Evolutionary conservation across 2,329 filamentous ascomycete genomes (phyloP).

Genomic region (Cordyceps cateniannulata): DNA sequence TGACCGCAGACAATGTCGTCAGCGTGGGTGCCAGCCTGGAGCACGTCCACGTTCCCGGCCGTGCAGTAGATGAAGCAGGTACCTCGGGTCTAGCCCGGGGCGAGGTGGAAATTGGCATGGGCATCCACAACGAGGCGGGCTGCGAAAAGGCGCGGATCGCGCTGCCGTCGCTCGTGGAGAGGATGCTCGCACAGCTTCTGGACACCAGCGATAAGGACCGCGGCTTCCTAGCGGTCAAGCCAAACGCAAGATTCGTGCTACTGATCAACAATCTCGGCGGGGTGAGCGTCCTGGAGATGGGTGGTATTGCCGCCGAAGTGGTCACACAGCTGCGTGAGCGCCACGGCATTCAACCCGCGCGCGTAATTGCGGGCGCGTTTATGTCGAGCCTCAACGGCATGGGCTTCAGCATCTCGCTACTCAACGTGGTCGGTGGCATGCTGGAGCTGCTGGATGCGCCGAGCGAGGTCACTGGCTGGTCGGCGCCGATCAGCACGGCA

Average conservation of each 20-base stretch:
- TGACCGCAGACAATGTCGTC: constrained; percentile 69
- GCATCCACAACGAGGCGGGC: constrained; percentile 67
- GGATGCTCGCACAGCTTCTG: constrained; percentile 65
- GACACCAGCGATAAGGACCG: constrained; percentile 60
- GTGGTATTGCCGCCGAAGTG: constrained; percentile 65
- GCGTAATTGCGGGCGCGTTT: constrained; percentile 63
- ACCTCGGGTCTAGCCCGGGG: constrained; percentile 38
- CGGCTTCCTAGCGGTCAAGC: constrained; percentile 59
- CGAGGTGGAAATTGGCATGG: constrained; percentile 66
- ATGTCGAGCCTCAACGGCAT: constrained; percentile 75
- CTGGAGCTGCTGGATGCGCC: constrained; percentile 65
- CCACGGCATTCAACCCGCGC: constrained; percentile 55
- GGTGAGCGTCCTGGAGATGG: constrained; percentile 65
- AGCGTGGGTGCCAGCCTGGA: constrained; percentile 80
- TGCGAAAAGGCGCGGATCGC: constrained; percentile 46
- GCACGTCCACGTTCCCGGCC: constrained; percentile 89
- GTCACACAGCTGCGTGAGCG: constrained; percentile 51
- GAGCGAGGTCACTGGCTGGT: constrained; percentile 64
- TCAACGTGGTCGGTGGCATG: constrained; percentile 57
- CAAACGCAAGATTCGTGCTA: constrained; percentile 55
- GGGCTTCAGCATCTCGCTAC: constrained; percentile 66
- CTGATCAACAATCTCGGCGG: constrained; percentile 72
- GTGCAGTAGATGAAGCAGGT: constrained; percentile 51
- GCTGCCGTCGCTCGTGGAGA: constrained; percentile 49
- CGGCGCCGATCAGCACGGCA: constrained; percentile 52